Conservation (phyloP, 2,329 filamentous ascomycete species). For the Penicillium sp. region DNA sequence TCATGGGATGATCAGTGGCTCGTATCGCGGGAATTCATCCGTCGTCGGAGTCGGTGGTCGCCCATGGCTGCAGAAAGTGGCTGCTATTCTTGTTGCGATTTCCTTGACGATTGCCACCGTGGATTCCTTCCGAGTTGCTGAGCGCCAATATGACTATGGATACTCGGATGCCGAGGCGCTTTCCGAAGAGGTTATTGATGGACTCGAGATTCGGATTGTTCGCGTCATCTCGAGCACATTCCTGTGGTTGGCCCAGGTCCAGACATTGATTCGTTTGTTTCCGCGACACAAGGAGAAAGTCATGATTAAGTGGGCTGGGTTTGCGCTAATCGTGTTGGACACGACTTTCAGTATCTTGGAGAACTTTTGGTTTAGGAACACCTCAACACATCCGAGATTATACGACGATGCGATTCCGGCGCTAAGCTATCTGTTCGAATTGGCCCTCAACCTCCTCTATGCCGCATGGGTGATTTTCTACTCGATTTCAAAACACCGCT, state of each 20-base stretch:
- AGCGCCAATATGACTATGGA: constrained; percentile 77
- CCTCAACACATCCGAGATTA: constrained; percentile 63
- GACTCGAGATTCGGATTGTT: constrained; percentile 84
- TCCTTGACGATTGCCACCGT: constrained; percentile 92
- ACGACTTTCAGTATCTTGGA: constrained; percentile 90
- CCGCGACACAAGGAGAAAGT: constrained; percentile 96
- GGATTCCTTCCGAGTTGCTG: constrained; percentile 84
- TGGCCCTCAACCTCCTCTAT: constrained; percentile 84
- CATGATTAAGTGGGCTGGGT: constrained; percentile 98
- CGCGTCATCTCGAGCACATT: constrained; percentile 95
- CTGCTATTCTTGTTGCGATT: constrained; percentile 68
- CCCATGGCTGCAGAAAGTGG: constrained; percentile 86
- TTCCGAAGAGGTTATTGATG: constrained; percentile 78
- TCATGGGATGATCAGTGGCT: constrained; percentile 82
- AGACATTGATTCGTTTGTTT: constrained; percentile 93
- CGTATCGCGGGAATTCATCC: constrained; percentile 65
- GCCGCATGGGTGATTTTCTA: constrained; percentile 95
- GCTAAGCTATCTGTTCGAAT: constrained; percentile 85
- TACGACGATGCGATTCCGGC: constrained; percentile 92
- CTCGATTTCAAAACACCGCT: constrained; percentile 85
- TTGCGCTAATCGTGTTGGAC: constrained; percentile 88
- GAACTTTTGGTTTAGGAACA: constrained; percentile 69
- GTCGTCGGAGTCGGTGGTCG: constrained; percentile 86
- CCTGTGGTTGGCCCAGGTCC: constrained; percentile 94
- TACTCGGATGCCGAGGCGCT: constrained; percentile 78